A percentile compares a stretch with the other conserved stretches of the same genome.
phyloP scores from a whole-genome alignment of 352 stramenopile species.

The Phytophthora rubi region DNA sequence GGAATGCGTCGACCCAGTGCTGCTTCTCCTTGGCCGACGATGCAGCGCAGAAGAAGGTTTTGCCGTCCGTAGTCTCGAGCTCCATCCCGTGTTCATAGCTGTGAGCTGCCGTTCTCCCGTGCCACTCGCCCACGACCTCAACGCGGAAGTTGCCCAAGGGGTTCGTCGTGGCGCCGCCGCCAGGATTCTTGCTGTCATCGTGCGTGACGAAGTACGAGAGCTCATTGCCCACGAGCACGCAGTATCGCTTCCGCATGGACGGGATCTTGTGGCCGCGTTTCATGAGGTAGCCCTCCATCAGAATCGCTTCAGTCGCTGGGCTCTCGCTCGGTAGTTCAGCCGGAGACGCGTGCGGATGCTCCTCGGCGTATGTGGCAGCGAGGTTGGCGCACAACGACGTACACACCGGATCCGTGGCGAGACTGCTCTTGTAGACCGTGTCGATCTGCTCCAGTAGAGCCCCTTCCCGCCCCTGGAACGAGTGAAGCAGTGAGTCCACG shows the following conservation, averaged over 20 bases:
- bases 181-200: slow-evolving; percentile 64
- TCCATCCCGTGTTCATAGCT: slow-evolving; percentile 70
- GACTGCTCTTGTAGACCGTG: slow-evolving; percentile 61
- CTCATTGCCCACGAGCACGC: slow-evolving; percentile 56
- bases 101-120: slow-evolving; percentile 64
- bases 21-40: slow-evolving; percentile 58
- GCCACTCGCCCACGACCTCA: slow-evolving; percentile 69
- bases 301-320: slow-evolving; percentile 23
- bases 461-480: slow-evolving; percentile 61
- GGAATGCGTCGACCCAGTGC: slow-evolving; percentile 69
- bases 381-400: slow-evolving; percentile 36
- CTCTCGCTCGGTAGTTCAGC: not conserved
- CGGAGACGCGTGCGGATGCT: slow-evolving; percentile 7
- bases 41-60: slow-evolving; percentile 78
- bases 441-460: slow-evolving; percentile 68
- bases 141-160: slow-evolving; percentile 49
- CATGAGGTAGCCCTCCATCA: slow-evolving; percentile 82
- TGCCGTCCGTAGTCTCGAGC: slow-evolving; percentile 66
- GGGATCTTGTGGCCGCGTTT: slow-evolving; percentile 76
- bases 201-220: slow-evolving; percentile 75
- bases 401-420: slow-evolving; percentile 44
- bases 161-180: slow-evolving; percentile 31
- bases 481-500: slow-evolving; percentile 65
- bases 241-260: slow-evolving; percentile 83
- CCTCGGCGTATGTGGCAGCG: slow-evolving; percentile 18